These are phyloP conservation scores for Urostyla sp. DNA, from an alignment of 73 alveolate genomes.

Conservation along the genomic window DNA sequence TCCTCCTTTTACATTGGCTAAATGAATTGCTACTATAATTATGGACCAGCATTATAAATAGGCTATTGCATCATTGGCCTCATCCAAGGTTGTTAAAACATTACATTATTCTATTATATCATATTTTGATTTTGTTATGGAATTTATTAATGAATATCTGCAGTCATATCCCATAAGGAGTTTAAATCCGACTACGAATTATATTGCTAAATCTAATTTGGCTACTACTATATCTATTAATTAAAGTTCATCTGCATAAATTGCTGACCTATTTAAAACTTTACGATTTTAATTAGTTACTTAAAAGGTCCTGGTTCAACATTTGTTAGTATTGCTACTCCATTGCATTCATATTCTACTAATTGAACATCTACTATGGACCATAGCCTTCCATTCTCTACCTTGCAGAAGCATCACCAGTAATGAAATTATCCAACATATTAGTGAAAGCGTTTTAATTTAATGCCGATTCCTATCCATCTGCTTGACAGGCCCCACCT, in stretches of 20 bases:
- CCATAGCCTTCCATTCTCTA: conserved; percentile 66
- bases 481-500: conserved; percentile 68
- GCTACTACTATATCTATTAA: conserved; percentile 9
- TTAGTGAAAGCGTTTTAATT: conserved; percentile 64
- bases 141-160: too few species aligned
- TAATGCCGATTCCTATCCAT: conserved; percentile 25
- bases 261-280: conserved; percentile 10
- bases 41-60: conserved; percentile 16
- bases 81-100: conserved; percentile 49
- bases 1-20: conserved; percentile 13
- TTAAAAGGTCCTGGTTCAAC: conserved; percentile 26
- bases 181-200: conserved; percentile 43
- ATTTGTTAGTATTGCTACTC: conserved; percentile 25
- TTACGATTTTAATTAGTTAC: conserved; percentile 6
- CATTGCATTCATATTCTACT: conserved; percentile 16
- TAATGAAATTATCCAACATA: conserved; percentile 56
- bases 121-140: neutral
- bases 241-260: conserved; percentile 38
- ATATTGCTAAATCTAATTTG: conserved; percentile 13
- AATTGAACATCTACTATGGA: neutral
- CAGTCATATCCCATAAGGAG: conserved; percentile 63
- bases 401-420: conserved; percentile 62
- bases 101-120: neutral
- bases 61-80: conserved; percentile 52
- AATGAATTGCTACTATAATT: neutral